phyloP scores from a whole-genome alignment of 2,329 filamentous ascomycete genomes.

The Chrysoporthe cubensis region DNA sequence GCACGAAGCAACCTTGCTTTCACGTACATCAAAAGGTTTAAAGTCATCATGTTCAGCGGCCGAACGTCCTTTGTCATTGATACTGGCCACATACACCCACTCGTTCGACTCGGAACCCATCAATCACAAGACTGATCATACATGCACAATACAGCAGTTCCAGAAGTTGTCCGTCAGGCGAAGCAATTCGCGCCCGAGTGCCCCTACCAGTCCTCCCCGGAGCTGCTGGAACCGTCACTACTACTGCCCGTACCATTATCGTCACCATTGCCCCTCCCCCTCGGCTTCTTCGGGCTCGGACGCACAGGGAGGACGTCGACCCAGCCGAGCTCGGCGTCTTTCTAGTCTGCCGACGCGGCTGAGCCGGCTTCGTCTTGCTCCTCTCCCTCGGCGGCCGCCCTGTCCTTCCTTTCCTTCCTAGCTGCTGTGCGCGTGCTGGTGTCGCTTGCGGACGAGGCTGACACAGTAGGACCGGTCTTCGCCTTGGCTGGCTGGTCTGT shows the following conservation, averaged over 20 bases:
- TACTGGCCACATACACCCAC: neutral
- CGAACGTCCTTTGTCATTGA: neutral
- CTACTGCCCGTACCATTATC: neutral
- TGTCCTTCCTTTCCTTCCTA: constrained; percentile 1
- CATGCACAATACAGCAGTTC: neutral
- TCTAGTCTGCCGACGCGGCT: constrained; percentile 21
- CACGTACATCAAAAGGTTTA: neutral
- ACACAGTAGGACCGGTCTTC: neutral
- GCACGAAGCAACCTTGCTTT: neutral
- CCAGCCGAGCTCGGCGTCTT: constrained; percentile 17
- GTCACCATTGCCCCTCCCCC: neutral
- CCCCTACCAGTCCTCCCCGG: neutral
- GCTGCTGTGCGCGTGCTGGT: neutral
- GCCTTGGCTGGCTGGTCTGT: constrained; percentile 16
- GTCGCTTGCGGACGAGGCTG: neutral
- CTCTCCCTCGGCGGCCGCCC: neutral
- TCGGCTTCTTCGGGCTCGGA: constrained; percentile 11
- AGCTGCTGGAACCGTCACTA: neutral
- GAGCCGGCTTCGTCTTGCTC: neutral
- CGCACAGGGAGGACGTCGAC: constrained; percentile 14
- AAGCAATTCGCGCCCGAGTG: neutral
- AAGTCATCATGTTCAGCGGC: neutral
- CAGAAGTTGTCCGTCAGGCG: neutral
- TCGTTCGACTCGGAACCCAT: neutral
- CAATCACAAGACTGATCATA: neutral